phyloP scores from a whole-genome alignment of 2,329 filamentous ascomycete species.

The Periconia digitata region DNA sequence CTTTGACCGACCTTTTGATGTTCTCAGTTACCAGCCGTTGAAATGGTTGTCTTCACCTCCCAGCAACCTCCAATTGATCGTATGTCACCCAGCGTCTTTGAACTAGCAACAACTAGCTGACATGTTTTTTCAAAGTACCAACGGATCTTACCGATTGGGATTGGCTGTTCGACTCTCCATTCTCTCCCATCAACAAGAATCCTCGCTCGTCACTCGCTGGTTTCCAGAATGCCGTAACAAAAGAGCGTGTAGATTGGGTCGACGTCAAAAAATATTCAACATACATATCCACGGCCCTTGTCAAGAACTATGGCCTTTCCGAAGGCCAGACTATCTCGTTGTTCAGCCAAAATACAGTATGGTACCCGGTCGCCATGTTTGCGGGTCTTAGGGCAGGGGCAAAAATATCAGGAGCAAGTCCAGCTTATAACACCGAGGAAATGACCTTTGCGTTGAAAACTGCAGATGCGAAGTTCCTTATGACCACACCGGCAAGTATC shows the following conservation, averaged over 20 bases:
- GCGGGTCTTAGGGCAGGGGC: conserved; percentile 57
- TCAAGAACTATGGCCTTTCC: conserved; percentile 57
- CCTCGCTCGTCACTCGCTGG: conserved; percentile 49
- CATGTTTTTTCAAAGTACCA: conserved; percentile 47
- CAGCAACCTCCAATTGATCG: conserved; percentile 47
- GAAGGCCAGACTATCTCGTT: conserved; percentile 60
- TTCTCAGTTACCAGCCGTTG: conserved; percentile 3
- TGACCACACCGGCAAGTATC: conserved; percentile 59
- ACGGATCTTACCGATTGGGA: conserved; percentile 60
- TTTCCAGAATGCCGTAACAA: conserved; percentile 61
- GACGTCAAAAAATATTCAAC: conserved; percentile 60
- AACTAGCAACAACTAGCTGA: conserved; percentile 5
- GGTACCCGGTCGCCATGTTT: conserved; percentile 67
- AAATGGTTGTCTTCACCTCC: conserved; percentile 46
- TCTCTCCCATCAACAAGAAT: conserved; percentile 51
- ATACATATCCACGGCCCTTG: conserved; percentile 62
- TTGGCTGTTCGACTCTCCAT: conserved; percentile 61
- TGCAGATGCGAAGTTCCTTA: conserved; percentile 58
- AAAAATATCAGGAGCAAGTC: conserved; percentile 63
- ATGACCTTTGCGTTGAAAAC: conserved; percentile 66
- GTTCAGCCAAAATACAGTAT: conserved; percentile 66
- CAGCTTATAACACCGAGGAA: conserved; percentile 68
- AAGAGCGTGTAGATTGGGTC: conserved; percentile 60
- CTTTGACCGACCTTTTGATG: not conserved
- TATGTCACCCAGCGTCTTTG: conserved; percentile 16